Evolutionary conservation across 345 rosid species (phyloP).

Genomic region (Alliaria petiolata): DNA sequence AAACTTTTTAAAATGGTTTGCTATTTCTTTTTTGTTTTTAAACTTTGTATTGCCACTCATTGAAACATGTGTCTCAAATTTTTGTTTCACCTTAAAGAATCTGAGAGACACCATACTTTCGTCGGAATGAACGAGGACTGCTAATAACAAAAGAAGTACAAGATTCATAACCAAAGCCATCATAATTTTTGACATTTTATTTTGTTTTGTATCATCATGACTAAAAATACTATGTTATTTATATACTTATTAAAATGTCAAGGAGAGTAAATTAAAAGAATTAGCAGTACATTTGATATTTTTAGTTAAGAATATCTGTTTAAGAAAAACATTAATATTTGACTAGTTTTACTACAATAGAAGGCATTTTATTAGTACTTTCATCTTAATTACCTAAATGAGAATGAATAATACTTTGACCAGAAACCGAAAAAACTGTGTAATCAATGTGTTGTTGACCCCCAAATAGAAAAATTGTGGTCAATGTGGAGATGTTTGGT

Average conservation of each 20-base stretch:
- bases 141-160: background rate
- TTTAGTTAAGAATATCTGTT: too few species aligned
- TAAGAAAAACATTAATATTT: too few species aligned
- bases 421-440: background rate
- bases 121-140: background rate
- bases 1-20: too few species aligned
- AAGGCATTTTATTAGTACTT: background rate
- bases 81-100: conserved; percentile 6
- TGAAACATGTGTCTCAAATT: background rate
- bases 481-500: too few species aligned
- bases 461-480: too few species aligned
- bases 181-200: background rate
- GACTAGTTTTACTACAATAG: too few species aligned
- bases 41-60: too few species aligned
- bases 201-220: background rate
- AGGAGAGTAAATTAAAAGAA: background rate
- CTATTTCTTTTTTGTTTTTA: too few species aligned
- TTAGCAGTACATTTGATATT: background rate
- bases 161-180: background rate
- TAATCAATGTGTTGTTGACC: too few species aligned
- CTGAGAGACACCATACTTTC: background rate
- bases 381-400: too few species aligned
- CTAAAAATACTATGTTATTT: background rate
- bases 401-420: background rate
- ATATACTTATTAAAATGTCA: background rate